Conservation (phyloP, 2,329 filamentous ascomycete species). For the Neobulgaria alba region DNA sequence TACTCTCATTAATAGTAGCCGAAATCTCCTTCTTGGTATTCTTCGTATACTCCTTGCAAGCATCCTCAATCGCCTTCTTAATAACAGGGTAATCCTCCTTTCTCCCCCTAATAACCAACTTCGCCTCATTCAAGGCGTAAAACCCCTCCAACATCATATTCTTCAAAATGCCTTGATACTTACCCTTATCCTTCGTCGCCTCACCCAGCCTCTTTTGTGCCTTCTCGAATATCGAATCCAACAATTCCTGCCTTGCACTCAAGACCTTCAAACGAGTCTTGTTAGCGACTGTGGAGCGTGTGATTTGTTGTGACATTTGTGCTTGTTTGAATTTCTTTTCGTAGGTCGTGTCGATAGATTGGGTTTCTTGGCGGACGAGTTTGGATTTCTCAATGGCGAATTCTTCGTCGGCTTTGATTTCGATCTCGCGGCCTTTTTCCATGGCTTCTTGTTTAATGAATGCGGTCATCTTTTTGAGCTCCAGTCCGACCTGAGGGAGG, state of each 20-base stretch:
- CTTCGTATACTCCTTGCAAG: slow-evolving; percentile 76
- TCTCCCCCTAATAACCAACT: slow-evolving; percentile 64
- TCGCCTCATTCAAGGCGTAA: slow-evolving; percentile 77
- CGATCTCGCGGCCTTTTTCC: slow-evolving; percentile 95
- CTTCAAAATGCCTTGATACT: slow-evolving; percentile 71
- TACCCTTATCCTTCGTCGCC: slow-evolving; percentile 57
- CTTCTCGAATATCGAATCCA: slow-evolving; percentile 81
- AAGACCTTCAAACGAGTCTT: slow-evolving; percentile 89
- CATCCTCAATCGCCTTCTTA: slow-evolving; percentile 70
- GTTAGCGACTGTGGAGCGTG: slow-evolving; percentile 90
- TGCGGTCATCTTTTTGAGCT: slow-evolving; percentile 99
- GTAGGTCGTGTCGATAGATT: slow-evolving; percentile 85
- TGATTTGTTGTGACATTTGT: slow-evolving; percentile 97
- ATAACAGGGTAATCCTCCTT: slow-evolving; percentile 70
- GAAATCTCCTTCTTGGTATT: slow-evolving; percentile 60
- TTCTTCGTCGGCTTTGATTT: slow-evolving; percentile 97
- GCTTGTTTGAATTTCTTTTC: slow-evolving; percentile 99
- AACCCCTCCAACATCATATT: slow-evolving; percentile 80
- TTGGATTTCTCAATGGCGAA: slow-evolving; percentile 99
- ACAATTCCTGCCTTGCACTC: slow-evolving; percentile 76
- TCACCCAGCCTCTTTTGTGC: slow-evolving; percentile 63
- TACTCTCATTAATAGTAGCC: slow-evolving; percentile 67
- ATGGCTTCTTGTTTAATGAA: slow-evolving; percentile 99
- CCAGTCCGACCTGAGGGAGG: slow-evolving; percentile 70
- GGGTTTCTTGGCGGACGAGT: slow-evolving; percentile 90